Evolutionary conservation across 208 protist species (phyloP).

Genomic region (Acanthamoeba healyi): DNA sequence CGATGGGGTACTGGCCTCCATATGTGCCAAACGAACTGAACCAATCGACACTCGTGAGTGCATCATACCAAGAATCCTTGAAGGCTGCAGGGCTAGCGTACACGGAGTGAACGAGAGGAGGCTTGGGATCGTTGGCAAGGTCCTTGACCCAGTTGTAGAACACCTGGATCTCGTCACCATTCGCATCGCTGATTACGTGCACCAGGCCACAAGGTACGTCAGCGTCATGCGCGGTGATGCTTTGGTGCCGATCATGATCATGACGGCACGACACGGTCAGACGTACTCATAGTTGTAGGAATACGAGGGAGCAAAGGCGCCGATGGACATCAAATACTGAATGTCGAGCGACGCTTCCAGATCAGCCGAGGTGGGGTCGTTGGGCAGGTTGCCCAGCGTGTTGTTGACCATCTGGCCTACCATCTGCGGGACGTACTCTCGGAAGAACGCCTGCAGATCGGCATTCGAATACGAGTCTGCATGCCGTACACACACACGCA

Average conservation of each 20-base stretch:
- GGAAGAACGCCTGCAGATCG: slow-evolving; percentile 73
- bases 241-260: too few relatives aligned
- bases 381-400: slow-evolving; percentile 52
- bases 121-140: slow-evolving; percentile 72
- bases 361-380: slow-evolving; percentile 24
- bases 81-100: background rate
- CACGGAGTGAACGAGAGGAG: slow-evolving; percentile 77
- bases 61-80: background rate
- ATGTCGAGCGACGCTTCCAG: slow-evolving; percentile 36
- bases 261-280: background rate
- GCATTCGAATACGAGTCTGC: slow-evolving; percentile 46
- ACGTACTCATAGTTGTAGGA: slow-evolving; percentile 70
- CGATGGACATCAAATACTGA: slow-evolving; percentile 66
- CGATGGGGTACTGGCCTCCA: slow-evolving; percentile 75
- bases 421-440: slow-evolving; percentile 31
- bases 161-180: slow-evolving; percentile 65
- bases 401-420: background rate
- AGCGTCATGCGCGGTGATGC: background rate
- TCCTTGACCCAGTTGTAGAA: slow-evolving; percentile 73
- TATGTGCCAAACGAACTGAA: slow-evolving; percentile 72
- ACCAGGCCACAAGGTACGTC: too few relatives aligned
- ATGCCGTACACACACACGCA: background rate
- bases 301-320: slow-evolving; percentile 62
- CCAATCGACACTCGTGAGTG: too few relatives aligned
- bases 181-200: background rate